Evolutionary conservation across 225 moss, liverwort and hornwort species (phyloP), one percentile per base, ranked within the genome.

Genomic region (Polytrichum commune): DNA sequence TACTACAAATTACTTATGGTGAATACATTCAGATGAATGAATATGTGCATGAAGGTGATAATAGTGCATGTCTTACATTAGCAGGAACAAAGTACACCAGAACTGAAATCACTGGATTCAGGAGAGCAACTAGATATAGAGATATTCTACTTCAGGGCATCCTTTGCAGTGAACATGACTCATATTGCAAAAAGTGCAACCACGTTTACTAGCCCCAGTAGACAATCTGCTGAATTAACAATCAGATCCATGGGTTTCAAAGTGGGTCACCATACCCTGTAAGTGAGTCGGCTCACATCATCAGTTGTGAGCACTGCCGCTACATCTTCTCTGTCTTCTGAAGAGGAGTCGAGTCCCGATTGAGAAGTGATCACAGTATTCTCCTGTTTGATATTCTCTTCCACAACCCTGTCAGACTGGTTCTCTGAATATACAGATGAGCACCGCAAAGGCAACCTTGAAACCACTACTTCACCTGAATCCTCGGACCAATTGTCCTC

Each of bases 401-500:
- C 83, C 22, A 54, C 68, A 32, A 55, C 55, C n/a, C 69, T 19
- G 25, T 79, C 46, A n/a, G 74, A 66, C 64, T 82, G 87, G 62
- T 80, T 75, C 10, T 68, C 85, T 27, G 83, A 73, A 29, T 85
- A 85, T 26, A 78, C 92, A 22, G 85, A 74, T 26, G 86, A 77
- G 55, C 74, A 66, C 67, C 83, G 84, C 53, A 72, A 64, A 3
- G 87, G 54, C 70, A 90, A 70, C 62, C 83, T 75, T 61, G 92
- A 54, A 18, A 89, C 69, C 38, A 74, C 79, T 58, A 80, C 78
- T 65, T 91, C 90, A 29, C 76, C 75, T 23, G 83, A 80, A 81
- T 87, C 86, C 66, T 81, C 83, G 18, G 91, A 91, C 95, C 93
- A 95, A 19, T 91, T 86, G 53, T 83, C 86, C 60, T 76, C 75